Percentiles rank a stretch among this genome's conserved stretches.
Conservation (phyloP, 1,139 yeast genomes). For the Blastobotrys serpentis region DNA sequence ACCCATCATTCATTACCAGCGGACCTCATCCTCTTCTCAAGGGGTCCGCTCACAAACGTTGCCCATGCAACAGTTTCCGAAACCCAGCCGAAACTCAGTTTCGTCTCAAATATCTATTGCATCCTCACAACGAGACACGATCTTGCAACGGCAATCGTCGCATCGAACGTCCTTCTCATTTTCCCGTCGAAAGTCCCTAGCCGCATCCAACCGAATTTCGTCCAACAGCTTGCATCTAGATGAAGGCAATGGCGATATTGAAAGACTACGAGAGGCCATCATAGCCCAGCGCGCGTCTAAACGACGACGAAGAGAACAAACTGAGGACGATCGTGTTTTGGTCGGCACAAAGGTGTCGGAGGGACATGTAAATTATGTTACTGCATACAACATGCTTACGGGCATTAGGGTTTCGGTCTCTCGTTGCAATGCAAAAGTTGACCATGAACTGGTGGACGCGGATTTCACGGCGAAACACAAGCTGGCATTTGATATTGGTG, state of each 20-base stretch:
- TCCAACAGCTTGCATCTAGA: slow-evolving; percentile 18
- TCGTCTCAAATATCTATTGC: slow-evolving; percentile 18
- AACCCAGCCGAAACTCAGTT: slow-evolving; percentile 15
- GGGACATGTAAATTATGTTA: slow-evolving; percentile 89
- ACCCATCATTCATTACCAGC: slow-evolving; percentile 3
- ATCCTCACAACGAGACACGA: slow-evolving; percentile 10
- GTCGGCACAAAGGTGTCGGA: slow-evolving; percentile 84
- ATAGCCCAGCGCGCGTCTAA: slow-evolving; percentile 45
- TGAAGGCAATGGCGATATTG: slow-evolving; percentile 28
- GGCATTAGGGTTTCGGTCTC: slow-evolving; percentile 96
- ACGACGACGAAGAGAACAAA: slow-evolving; percentile 43
- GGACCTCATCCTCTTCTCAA: background rate
- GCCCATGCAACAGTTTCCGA: background rate
- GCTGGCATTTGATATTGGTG: slow-evolving; percentile 81
- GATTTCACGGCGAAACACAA: slow-evolving; percentile 76
- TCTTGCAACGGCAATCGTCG: slow-evolving; percentile 12
- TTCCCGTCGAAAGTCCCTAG: slow-evolving; percentile 27
- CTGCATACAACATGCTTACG: slow-evolving; percentile 96
- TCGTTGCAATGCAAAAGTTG: slow-evolving; percentile 76
- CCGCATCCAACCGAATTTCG: slow-evolving; percentile 17
- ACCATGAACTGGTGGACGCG: slow-evolving; percentile 64
- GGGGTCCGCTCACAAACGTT: background rate
- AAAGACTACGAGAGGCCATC: slow-evolving; percentile 33
- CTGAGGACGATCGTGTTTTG: slow-evolving; percentile 63
- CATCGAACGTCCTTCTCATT: slow-evolving; percentile 32